These are phyloP conservation scores for Podospora pseudoanserina DNA, from an alignment of 495 filamentous ascomycete genomes.

Conservation along the genomic window DNA sequence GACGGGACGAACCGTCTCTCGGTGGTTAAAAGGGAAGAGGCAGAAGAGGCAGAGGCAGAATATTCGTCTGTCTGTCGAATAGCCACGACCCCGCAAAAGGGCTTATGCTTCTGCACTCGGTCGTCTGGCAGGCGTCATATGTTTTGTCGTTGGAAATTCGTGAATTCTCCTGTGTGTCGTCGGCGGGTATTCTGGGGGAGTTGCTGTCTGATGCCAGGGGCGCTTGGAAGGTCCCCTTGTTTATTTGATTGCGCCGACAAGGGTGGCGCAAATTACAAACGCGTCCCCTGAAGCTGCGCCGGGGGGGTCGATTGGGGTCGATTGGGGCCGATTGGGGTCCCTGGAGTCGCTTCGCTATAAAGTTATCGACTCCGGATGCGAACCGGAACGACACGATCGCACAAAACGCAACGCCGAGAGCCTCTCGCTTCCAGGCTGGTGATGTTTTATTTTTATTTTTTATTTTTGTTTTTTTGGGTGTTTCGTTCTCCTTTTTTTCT, in stretches of 20 bases:
- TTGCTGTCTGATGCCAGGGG: conserved; percentile 15
- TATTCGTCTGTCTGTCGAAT: conserved; percentile 5
- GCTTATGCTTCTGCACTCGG: conserved; percentile 28
- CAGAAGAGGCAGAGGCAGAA: conserved; percentile 19
- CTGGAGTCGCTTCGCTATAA: conserved; percentile 17
- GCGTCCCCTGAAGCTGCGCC: conserved; percentile 30
- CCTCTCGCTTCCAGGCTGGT: not conserved
- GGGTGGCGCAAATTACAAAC: conserved; percentile 39
- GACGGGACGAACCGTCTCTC: conserved; percentile 18
- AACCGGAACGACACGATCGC: not conserved
- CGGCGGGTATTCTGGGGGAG: conserved; percentile 30
- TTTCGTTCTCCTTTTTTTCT: not conserved
- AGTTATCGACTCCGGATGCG: conserved; percentile 7
- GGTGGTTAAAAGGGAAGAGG: conserved; percentile 13
- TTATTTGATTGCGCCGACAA: conserved; percentile 40
- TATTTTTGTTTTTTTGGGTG: not conserved
- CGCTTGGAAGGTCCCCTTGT: conserved; percentile 29
- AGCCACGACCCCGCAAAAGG: conserved; percentile 25
- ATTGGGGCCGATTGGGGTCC: conserved; percentile 14
- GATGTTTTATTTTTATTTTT: not conserved
- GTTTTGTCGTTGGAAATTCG: conserved; percentile 16
- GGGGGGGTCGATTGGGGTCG: not conserved
- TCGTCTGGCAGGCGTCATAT: conserved; percentile 27
- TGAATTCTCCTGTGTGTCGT: conserved; percentile 26
- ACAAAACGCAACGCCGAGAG: not conserved